phyloP scores from a whole-genome alignment of 2,329 filamentous ascomycete species.

The Chrysosphaeria jannelii region DNA sequence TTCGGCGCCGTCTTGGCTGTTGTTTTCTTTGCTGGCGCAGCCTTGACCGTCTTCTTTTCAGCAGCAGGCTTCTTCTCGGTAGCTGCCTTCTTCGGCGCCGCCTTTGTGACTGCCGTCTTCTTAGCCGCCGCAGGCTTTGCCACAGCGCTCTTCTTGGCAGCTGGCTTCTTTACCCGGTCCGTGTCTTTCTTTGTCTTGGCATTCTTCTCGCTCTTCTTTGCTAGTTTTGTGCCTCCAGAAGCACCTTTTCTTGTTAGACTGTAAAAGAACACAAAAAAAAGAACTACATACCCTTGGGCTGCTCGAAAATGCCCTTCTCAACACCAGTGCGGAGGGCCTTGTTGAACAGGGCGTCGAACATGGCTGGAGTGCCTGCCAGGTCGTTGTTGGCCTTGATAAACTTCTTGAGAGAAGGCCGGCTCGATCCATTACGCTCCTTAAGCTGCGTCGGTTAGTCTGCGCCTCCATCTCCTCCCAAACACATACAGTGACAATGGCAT shows the following conservation, averaged over 20 bases:
- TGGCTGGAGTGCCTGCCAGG: constrained; percentile 16
- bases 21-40: constrained; percentile 16
- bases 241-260: constrained; percentile 20
- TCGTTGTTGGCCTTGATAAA: constrained; percentile 25
- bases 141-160: constrained; percentile 11
- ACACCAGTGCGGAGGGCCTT: constrained; percentile 55
- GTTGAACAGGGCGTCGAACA: constrained; percentile 54
- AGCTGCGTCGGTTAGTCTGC: no score
- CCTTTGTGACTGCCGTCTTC: constrained; percentile 10
- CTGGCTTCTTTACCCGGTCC: constrained; percentile 9
- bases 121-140: constrained; percentile 7
- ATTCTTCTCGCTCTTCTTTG: constrained; percentile 33
- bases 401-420: constrained; percentile 30
- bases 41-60: constrained; percentile 16
- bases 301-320: constrained; percentile 61
- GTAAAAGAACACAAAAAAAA: background rate
- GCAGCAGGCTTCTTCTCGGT: constrained; percentile 12
- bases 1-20: constrained; percentile 14
- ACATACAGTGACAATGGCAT: constrained; percentile 30
- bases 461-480: no score
- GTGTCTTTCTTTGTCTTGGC: constrained; percentile 8
- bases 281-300: constrained; percentile 51
- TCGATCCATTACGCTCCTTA: constrained; percentile 30
- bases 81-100: constrained; percentile 4
- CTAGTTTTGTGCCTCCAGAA: constrained; percentile 76